phyloP scores from a whole-genome alignment of 257 asterid genomes.

The Nicotiana tabacum region DNA sequence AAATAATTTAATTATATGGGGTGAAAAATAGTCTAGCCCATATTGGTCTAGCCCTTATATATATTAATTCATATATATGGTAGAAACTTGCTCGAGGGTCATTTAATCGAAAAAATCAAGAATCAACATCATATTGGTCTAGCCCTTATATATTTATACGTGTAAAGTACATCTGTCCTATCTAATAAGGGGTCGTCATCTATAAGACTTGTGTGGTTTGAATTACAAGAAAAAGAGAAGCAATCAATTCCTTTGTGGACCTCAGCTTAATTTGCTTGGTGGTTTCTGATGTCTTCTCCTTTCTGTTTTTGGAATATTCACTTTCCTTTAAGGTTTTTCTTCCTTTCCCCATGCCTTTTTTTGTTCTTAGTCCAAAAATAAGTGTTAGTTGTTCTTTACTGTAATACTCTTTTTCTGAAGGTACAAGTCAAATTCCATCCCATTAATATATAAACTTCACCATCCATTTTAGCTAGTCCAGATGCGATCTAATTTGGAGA shows the following conservation, averaged over 20 bases:
- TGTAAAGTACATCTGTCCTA: not conserved
- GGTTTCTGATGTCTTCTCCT: not conserved
- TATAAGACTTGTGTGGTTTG: not conserved
- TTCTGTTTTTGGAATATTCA: not conserved
- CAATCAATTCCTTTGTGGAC: not conserved
- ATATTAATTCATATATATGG: not conserved
- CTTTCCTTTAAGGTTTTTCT: not conserved
- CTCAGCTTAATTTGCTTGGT: not conserved
- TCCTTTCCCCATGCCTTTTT: not conserved
- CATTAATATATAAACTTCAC: too few species aligned
- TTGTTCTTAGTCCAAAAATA: too few species aligned
- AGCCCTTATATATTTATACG: not conserved
- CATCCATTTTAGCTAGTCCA: too few species aligned
- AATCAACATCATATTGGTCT: not conserved
- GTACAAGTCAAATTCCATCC: too few species aligned
- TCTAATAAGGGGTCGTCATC: not conserved
- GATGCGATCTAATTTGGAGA: too few species aligned
- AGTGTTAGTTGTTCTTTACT: too few species aligned
- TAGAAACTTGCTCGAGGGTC: not conserved
- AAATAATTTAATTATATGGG: too few species aligned
- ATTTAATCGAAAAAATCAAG: not conserved
- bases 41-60: too few species aligned
- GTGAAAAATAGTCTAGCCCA: too few species aligned
- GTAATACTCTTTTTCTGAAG: too few species aligned
- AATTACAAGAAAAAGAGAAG: not conserved